These are phyloP conservation scores for Citrus trifoliata DNA, from an alignment of 345 rosid species.

Conservation along the genomic window DNA sequence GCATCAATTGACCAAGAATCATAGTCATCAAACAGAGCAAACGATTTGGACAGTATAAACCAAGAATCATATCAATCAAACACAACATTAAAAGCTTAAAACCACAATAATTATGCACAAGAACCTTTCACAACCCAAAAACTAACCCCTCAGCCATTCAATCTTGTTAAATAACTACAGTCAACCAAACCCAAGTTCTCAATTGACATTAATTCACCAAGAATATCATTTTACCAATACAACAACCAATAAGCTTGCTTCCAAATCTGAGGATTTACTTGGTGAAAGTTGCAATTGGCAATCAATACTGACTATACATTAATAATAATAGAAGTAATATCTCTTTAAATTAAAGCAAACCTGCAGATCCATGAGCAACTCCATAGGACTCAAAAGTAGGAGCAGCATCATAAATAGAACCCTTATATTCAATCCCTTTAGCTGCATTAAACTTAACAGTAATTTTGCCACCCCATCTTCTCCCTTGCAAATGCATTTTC, in stretches of 20 bases:
- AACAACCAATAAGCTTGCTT: neutral
- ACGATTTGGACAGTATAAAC: neutral
- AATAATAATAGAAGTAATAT: neutral
- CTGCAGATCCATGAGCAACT: conserved; percentile 83
- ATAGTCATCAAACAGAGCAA: neutral
- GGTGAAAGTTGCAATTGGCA: neutral
- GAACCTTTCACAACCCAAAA: neutral
- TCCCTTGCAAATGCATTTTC: conserved; percentile 67
- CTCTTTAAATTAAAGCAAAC: conserved; percentile 27
- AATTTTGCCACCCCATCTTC: conserved; percentile 74
- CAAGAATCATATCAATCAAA: neutral
- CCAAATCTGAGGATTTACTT: neutral
- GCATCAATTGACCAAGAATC: neutral
- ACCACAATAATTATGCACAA: neutral
- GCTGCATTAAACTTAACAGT: conserved; percentile 36
- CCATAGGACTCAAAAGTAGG: conserved; percentile 76
- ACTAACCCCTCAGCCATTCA: neutral
- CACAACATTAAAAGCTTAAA: neutral
- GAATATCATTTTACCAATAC: neutral
- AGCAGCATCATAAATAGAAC: conserved; percentile 74
- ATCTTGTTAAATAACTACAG: neutral
- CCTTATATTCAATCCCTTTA: conserved; percentile 49
- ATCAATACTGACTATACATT: neutral
- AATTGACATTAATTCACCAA: neutral
- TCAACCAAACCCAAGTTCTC: neutral